phyloP scores from a whole-genome alignment of 208 protist species.

The Crithidia brevicula region DNA sequence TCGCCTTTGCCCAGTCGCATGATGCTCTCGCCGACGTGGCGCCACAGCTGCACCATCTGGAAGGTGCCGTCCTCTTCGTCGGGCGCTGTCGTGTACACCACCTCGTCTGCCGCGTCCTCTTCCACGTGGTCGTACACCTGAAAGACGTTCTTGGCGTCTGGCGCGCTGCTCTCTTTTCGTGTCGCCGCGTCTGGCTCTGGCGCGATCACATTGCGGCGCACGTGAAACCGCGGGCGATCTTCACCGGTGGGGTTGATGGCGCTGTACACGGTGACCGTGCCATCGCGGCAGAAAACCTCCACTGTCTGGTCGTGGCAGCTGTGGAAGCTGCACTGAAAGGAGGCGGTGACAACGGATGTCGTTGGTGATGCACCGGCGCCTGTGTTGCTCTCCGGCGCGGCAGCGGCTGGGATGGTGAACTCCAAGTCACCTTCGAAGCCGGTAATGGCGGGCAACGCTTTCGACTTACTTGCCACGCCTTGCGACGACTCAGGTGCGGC shows the following conservation, averaged over 20 bases:
- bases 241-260: constrained; percentile 67
- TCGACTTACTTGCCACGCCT: background rate
- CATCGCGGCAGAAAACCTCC: constrained; percentile 47
- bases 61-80: constrained; percentile 36
- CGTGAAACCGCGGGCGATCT: constrained; percentile 36
- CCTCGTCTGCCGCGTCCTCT: constrained; percentile 21
- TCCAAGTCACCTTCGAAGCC: constrained; percentile 63
- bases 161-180: constrained; percentile 24
- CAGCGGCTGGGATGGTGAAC: constrained; percentile 35
- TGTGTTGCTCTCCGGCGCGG: no score
- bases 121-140: constrained; percentile 30
- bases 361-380: background rate
- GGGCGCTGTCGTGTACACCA: constrained; percentile 28
- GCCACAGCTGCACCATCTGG: constrained; percentile 75
- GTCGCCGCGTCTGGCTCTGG: constrained; percentile 16
- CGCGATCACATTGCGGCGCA: constrained; percentile 21
- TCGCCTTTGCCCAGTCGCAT: constrained; percentile 45
- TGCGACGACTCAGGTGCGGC: background rate
- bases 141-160: constrained; percentile 18
- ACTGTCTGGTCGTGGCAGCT: constrained; percentile 62
- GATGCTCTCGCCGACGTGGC: constrained; percentile 57
- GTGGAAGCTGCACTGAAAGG: constrained; percentile 69
- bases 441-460: constrained; percentile 46
- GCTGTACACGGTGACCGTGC: constrained; percentile 56
- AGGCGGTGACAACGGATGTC: constrained; percentile 39